Conservation (phyloP, 2,329 filamentous ascomycete species). For the Cordyceps sp. region DNA sequence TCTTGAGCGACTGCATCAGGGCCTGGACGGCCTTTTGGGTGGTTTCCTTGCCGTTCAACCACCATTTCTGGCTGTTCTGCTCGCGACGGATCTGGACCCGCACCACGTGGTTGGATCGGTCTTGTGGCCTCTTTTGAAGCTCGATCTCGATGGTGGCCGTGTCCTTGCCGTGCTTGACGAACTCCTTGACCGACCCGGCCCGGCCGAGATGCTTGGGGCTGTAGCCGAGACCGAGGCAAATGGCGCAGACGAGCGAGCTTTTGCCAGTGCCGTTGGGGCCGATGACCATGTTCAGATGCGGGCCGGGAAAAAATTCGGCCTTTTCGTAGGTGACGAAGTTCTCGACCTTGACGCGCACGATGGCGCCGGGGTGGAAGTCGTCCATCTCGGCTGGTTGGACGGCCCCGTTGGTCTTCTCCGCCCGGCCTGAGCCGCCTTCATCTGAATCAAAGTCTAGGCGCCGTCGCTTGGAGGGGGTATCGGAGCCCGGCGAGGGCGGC, state of each 20-base stretch:
- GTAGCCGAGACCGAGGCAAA: slow-evolving; percentile 84
- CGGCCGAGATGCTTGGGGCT: slow-evolving; percentile 68
- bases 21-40: slow-evolving; percentile 48
- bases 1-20: slow-evolving; percentile 57
- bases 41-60: slow-evolving; percentile 49
- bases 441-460: slow-evolving; percentile 10
- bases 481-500: slow-evolving; percentile 10
- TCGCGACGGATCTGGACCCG: slow-evolving; percentile 64
- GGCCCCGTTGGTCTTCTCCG: too few relatives aligned
- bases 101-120: slow-evolving; percentile 53
- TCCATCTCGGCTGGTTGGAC: too few relatives aligned
- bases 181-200: slow-evolving; percentile 71
- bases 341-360: slow-evolving; percentile 68
- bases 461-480: slow-evolving; percentile 18
- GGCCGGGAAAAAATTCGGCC: slow-evolving; percentile 80
- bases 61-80: slow-evolving; percentile 68
- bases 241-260: slow-evolving; percentile 91
- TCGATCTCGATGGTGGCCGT: slow-evolving; percentile 82
- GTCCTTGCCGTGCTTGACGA: slow-evolving; percentile 75
- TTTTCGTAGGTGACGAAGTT: slow-evolving; percentile 94
- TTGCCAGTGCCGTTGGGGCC: slow-evolving; percentile 98
- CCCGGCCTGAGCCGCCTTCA: too few relatives aligned
- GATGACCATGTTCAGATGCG: slow-evolving; percentile 95
- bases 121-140: slow-evolving; percentile 47
- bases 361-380: slow-evolving; percentile 57